Percentiles rank a stretch among this genome's conserved stretches.
Evolutionary conservation across 352 stramenopile species (phyloP).

Genomic region (Phytophthora europaea): DNA sequence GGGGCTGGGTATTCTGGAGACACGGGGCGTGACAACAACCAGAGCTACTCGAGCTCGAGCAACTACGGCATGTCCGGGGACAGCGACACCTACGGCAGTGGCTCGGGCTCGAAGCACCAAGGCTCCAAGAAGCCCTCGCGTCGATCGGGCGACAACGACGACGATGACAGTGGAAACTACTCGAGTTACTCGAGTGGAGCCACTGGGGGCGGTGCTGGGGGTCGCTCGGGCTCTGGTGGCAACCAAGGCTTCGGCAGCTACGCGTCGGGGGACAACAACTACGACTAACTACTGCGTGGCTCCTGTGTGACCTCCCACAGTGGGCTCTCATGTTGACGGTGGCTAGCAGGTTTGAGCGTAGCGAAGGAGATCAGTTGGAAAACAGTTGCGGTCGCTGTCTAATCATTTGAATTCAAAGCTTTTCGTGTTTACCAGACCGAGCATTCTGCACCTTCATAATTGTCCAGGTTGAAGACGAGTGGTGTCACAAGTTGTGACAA

Average conservation of each 20-base stretch:
- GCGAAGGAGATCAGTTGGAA: not conserved
- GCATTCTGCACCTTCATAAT: not conserved
- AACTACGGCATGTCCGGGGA: conserved; percentile 2
- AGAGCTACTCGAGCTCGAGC: conserved; percentile 6
- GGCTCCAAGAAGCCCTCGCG: conserved; percentile 12
- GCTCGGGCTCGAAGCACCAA: conserved; percentile 12
- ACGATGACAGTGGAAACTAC: conserved; percentile 17
- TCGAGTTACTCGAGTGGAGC: conserved; percentile 23
- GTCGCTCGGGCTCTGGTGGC: conserved; percentile 19
- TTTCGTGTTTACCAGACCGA: conserved; percentile 1
- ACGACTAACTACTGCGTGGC: conserved; percentile 1
- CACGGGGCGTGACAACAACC: conserved; percentile 10
- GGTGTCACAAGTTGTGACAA: conserved; percentile 9
- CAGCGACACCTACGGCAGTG: not conserved
- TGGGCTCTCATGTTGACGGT: not conserved
- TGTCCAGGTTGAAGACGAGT: conserved; percentile 7
- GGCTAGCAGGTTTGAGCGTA: not conserved
- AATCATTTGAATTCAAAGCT: not conserved
- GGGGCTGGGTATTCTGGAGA: conserved; percentile 10
- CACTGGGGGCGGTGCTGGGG: conserved; percentile 1
- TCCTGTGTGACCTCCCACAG: not conserved
- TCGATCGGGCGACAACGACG: conserved; percentile 14
- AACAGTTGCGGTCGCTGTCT: not conserved
- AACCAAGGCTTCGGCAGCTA: conserved; percentile 21
- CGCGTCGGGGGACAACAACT: conserved; percentile 16